These are phyloP conservation scores for Alternaria arbusti DNA, from an alignment of 2,329 filamentous ascomycete genomes.

Conservation along the genomic window DNA sequence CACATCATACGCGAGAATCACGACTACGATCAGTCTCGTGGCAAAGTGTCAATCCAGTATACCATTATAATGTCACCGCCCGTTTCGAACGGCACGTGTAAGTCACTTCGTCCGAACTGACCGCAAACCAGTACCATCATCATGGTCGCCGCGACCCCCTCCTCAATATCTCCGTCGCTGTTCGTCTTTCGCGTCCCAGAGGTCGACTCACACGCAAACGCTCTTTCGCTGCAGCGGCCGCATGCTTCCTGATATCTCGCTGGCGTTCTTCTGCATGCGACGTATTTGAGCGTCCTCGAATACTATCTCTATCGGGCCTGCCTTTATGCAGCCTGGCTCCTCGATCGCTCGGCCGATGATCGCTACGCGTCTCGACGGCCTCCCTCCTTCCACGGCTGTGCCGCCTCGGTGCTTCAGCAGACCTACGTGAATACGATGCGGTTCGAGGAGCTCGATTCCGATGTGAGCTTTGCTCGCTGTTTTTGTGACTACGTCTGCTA, in stretches of 20 bases:
- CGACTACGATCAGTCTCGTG: not conserved
- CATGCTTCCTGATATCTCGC: not conserved
- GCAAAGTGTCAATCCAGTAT: rapidly evolving
- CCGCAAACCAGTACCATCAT: not conserved
- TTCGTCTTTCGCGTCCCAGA: not conserved
- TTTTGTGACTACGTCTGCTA: too few relatives aligned
- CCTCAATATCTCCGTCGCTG: not conserved
- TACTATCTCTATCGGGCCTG: not conserved
- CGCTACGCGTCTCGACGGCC: not conserved
- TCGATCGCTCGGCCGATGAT: not conserved
- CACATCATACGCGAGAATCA: not conserved
- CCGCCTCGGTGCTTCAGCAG: not conserved
- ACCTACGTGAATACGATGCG: not conserved
- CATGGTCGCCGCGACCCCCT: not conserved
- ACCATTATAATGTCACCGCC: not conserved
- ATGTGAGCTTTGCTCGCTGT: not conserved
- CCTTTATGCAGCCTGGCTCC: not conserved
- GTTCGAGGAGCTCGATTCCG: not conserved
- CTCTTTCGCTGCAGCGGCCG: not conserved
- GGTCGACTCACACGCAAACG: not conserved
- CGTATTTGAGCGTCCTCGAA: not conserved
- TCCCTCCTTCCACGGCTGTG: not conserved
- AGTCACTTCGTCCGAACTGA: not conserved
- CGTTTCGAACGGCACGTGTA: not conserved
- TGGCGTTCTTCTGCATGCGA: not conserved